Percentiles rank a stretch among this genome's conserved stretches.
phyloP scores from a whole-genome alignment of 495 filamentous ascomycete species.

The Pseudoneurospora amorphoporcata region DNA sequence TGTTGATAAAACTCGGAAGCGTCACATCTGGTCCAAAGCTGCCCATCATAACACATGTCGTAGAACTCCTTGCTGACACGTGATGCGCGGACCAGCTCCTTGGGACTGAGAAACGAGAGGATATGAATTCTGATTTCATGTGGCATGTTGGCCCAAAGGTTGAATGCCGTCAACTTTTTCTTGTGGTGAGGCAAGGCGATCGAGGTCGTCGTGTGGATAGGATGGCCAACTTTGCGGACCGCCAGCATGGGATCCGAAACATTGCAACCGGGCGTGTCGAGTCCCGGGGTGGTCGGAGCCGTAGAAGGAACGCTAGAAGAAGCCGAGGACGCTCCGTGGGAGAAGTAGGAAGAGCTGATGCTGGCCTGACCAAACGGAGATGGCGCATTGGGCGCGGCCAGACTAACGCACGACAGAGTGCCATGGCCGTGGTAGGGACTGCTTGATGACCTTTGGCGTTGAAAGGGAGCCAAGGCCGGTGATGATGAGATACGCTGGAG shows the following conservation, averaged over 20 bases:
- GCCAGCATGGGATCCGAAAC: slow-evolving; percentile 25
- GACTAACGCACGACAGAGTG: slow-evolving; percentile 74
- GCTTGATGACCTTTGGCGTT: slow-evolving; percentile 53
- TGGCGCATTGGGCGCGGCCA: slow-evolving; percentile 43
- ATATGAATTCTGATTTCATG: slow-evolving; percentile 72
- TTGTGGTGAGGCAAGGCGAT: slow-evolving; percentile 53
- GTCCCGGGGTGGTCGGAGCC: slow-evolving; percentile 38
- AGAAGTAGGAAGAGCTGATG: slow-evolving; percentile 49
- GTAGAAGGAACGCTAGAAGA: slow-evolving; percentile 58
- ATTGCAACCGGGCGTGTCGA: slow-evolving; percentile 25
- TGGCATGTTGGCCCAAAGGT: slow-evolving; percentile 75
- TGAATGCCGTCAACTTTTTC: slow-evolving; percentile 41
- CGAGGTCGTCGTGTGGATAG: slow-evolving; percentile 31
- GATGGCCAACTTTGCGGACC: slow-evolving; percentile 22
- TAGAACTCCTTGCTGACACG: slow-evolving; percentile 73
- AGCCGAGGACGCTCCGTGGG: slow-evolving; percentile 44
- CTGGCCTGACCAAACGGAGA: slow-evolving; percentile 39
- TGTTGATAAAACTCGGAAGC: slow-evolving; percentile 77
- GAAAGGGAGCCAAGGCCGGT: slow-evolving; percentile 56
- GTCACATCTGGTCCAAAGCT: slow-evolving; percentile 81
- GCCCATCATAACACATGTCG: slow-evolving; percentile 85
- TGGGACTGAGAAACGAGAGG: slow-evolving; percentile 64
- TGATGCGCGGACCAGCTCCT: slow-evolving; percentile 73
- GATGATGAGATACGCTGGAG: slow-evolving; percentile 86
- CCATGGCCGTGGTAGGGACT: slow-evolving; percentile 47